Evolutionary conservation across 2,329 filamentous ascomycete species (phyloP), one percentile per base, ranked within the genome.

Genomic region (Aquanectria penicillioides): DNA sequence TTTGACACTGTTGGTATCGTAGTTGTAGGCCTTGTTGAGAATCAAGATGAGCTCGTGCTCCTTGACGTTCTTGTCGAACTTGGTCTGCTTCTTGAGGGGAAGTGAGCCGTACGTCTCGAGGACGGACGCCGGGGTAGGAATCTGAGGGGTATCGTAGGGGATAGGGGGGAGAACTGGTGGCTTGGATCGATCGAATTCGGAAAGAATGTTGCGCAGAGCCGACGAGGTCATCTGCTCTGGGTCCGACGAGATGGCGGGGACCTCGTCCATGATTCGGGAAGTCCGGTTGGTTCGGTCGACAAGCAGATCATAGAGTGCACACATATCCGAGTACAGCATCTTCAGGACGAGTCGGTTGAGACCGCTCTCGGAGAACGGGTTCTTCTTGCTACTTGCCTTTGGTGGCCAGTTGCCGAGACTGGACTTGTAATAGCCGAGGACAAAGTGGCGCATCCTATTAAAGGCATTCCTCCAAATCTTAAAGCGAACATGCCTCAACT

Each of bases 141-240:
- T 77, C 64, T 89, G 85, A 3, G 95, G 94, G 5, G 92, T 81
- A 72, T 98, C 94, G 70, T 94, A 98, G 0, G 95, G 94, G 53
- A 98, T 88, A 0, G 94, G 93, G 1, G 95, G 95, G 58, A 94
- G 86, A 1, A 98, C 93, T 0, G 95, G 95, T 1, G 94, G 93
- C 12, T 89, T 92, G 8, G 91, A 94, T 59, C 90, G 87, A 73
- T 99, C 95, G 70, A 93, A 97, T 76, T 98, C 94, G 65, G 86
- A 89, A 63, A 97, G 82, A 11, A 97, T 85, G 62, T 88, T 89
- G 51, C 94, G 88, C 40, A 98, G 80, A 2, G 91, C 92, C 33
- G 88, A 84, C 22, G 87, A 81, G 10, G 86, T 83, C 20, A 89
- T 84, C 60, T 90, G 86, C 18, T 83, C 80, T 13, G 84, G 78